Conservation (phyloP, 352 stramenopile genomes). For the Elongisporangium anandrum region DNA sequence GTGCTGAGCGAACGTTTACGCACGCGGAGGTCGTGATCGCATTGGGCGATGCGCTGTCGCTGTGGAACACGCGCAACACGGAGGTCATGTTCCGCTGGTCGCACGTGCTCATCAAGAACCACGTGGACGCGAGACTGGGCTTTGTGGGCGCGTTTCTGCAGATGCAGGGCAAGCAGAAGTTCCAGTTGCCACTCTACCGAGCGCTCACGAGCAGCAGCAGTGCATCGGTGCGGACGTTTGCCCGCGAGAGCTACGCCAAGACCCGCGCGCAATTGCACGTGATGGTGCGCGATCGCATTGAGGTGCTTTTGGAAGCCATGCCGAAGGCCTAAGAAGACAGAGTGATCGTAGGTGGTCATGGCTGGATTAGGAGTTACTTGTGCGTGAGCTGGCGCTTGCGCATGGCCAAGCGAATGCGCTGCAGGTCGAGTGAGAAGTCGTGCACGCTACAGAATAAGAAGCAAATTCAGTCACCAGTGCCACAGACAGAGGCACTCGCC, state of each 20-base stretch:
- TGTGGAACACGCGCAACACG: conserved; percentile 57
- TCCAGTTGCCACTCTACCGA: conserved; percentile 71
- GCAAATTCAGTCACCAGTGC: background rate
- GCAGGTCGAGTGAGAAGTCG: conserved; percentile 25
- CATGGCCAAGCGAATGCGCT: conserved; percentile 27
- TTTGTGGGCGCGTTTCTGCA: conserved; percentile 53
- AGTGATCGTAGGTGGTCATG: background rate
- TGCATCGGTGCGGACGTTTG: conserved; percentile 34
- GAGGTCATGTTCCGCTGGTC: conserved; percentile 71
- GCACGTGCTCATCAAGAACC: conserved; percentile 62
- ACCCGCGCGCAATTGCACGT: conserved; percentile 57
- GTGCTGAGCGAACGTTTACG: conserved; percentile 37
- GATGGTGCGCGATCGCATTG: conserved; percentile 72
- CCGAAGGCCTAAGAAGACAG: background rate
- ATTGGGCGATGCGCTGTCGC: conserved; percentile 43
- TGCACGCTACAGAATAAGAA: conserved; percentile 15
- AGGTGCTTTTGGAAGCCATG: conserved; percentile 36
- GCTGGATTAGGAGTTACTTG: background rate
- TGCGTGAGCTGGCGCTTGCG: conserved; percentile 6
- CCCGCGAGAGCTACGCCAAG: conserved; percentile 31
- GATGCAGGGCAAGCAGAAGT: conserved; percentile 79
- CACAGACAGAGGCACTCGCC: background rate
- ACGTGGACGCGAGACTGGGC: conserved; percentile 31
- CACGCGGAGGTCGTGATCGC: conserved; percentile 34
- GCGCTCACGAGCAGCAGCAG: conserved; percentile 42